A percentile compares a stretch with the other conserved stretches of the same genome.
Conservation (phyloP, 371 early-diverging fungal species). For the Nematocida ausubeli region DNA sequence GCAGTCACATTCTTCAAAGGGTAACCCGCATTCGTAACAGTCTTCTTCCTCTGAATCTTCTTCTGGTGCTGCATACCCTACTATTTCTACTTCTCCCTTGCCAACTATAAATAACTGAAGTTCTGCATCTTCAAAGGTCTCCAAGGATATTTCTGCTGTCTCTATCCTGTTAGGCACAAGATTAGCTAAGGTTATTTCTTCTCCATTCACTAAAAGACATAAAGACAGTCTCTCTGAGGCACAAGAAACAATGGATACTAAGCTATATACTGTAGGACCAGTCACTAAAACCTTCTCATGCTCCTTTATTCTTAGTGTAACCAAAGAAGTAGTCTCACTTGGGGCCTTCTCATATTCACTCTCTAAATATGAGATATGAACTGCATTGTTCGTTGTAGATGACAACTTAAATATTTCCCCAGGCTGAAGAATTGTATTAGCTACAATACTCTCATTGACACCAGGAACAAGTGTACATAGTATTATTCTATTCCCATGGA, state of each 20-base stretch:
- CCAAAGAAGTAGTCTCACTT: not conserved
- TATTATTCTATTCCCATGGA: constrained; percentile 16
- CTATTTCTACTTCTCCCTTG: constrained; percentile 41
- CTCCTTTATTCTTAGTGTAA: not conserved
- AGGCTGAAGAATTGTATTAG: constrained; percentile 4
- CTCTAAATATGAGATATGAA: constrained; percentile 5
- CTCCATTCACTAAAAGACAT: constrained; percentile 30
- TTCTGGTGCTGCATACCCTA: constrained; percentile 10
- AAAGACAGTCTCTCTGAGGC: constrained; percentile 28
- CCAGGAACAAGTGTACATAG: constrained; percentile 35
- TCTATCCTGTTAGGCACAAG: constrained; percentile 34
- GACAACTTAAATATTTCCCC: constrained; percentile 25
- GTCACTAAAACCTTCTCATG: constrained; percentile 20
- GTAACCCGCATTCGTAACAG: not conserved
- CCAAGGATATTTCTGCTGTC: constrained; percentile 33
- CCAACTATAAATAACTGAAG: constrained; percentile 42
- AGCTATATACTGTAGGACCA: constrained; percentile 12
- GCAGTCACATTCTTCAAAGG: not conserved
- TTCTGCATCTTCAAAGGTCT: constrained; percentile 8
- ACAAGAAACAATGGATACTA: not conserved
- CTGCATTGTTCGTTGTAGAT: constrained; percentile 15
- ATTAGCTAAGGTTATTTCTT: constrained; percentile 42
- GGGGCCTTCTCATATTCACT: not conserved
- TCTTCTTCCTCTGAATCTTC: constrained; percentile 15
- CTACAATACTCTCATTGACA: constrained; percentile 7